phyloP scores from a whole-genome alignment of 1,284 basidiomycete species.

The Puccinia sorghi region DNA sequence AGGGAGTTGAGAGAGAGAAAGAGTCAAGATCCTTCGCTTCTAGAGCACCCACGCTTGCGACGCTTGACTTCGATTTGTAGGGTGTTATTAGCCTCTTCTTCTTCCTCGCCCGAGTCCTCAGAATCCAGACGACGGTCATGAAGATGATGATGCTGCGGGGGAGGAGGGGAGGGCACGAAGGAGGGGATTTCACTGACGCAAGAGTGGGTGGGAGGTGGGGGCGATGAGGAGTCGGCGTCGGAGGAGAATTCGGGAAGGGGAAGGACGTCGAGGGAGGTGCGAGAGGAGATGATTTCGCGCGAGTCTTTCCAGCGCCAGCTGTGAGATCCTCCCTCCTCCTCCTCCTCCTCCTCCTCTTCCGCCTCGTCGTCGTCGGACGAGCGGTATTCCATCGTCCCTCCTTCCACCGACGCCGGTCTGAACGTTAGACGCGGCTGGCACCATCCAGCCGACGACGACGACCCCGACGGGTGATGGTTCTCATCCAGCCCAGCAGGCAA shows the following conservation, averaged over 20 bases:
- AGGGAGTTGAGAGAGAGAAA: neutral
- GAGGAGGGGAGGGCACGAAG: no score
- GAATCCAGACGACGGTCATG: neutral
- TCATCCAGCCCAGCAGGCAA: neutral
- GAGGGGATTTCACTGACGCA: neutral
- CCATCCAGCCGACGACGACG: slow-evolving; percentile 7
- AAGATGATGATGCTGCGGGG: neutral
- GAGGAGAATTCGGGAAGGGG: neutral
- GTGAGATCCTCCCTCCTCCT: neutral
- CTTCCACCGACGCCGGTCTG: slow-evolving; percentile 27
- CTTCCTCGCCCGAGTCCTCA: neutral
- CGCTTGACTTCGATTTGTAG: slow-evolving; percentile 26
- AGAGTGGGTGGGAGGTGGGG: neutral
- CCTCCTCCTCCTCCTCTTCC: slow-evolving; percentile 20
- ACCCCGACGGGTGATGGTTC: neutral
- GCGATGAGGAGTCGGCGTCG: neutral
- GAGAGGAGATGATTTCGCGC: neutral
- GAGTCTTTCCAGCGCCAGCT: neutral
- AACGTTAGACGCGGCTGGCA: slow-evolving; percentile 18
- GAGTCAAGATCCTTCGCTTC: slow-evolving; percentile 25
- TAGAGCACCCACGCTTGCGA: slow-evolving; percentile 18
- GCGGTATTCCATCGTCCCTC: slow-evolving; percentile 1
- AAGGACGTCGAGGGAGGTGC: neutral
- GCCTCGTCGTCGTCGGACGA: slow-evolving; percentile 29
- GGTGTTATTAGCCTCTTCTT: slow-evolving; percentile 13